A percentile compares a stretch with the other conserved stretches of the same genome.
Conservation (phyloP, 2,329 filamentous ascomycete species). For the Paecilomyces niveus region DNA sequence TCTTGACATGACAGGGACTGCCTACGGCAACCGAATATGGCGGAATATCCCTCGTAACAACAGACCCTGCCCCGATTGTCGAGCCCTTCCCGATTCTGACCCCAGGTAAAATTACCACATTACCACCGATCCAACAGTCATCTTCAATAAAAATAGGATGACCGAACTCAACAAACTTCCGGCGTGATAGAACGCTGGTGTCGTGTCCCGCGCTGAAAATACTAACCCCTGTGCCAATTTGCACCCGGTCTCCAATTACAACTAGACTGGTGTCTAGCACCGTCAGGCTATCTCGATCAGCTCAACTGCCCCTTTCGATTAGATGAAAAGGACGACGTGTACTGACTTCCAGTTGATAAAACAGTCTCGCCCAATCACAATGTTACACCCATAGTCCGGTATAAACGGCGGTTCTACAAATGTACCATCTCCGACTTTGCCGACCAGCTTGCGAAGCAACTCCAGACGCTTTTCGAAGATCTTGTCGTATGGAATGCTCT, state of each 20-base stretch:
- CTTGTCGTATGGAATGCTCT: conserved; percentile 12
- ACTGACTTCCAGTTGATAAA: conserved; percentile 20
- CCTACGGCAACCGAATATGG: conserved; percentile 25
- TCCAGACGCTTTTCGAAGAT: conserved; percentile 18
- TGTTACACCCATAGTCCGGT: conserved; percentile 28
- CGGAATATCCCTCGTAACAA: conserved; percentile 34
- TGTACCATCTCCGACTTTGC: conserved; percentile 15
- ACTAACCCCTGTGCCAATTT: conserved; percentile 47
- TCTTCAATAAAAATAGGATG: conserved; percentile 42
- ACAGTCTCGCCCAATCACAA: conserved; percentile 20
- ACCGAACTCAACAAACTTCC: conserved; percentile 45
- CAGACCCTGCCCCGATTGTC: conserved; percentile 32
- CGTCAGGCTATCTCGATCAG: conserved; percentile 44
- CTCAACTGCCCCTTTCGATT: background rate
- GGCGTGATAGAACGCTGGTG: conserved; percentile 40
- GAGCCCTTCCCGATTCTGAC: conserved; percentile 36
- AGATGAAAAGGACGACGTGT: conserved; percentile 15
- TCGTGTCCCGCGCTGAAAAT: conserved; percentile 51
- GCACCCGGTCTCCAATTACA: conserved; percentile 47
- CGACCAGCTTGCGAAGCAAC: conserved; percentile 19
- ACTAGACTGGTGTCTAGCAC: conserved; percentile 49
- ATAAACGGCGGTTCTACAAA: conserved; percentile 22
- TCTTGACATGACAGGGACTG: conserved; percentile 16
- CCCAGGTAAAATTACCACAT: conserved; percentile 37
- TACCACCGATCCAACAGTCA: conserved; percentile 46